Percentiles rank a stretch among this genome's conserved stretches.
Conservation (phyloP, 2,329 filamentous ascomycete species). For the Aspergillus sp. region DNA sequence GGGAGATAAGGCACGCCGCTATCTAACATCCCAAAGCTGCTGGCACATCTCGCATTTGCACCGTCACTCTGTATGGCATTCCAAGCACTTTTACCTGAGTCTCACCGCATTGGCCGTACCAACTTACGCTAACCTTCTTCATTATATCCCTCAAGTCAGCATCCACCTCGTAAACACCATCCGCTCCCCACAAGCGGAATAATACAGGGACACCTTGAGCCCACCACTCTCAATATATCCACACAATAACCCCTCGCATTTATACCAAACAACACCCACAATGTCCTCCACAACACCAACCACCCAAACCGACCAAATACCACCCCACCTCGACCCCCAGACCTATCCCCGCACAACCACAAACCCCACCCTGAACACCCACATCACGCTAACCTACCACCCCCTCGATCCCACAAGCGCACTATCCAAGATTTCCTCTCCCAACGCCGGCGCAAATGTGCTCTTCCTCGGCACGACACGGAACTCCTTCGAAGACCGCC, state of each 20-base stretch:
- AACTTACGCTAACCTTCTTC: too few relatives aligned
- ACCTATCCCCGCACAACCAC: conserved; percentile 43
- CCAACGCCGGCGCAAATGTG: conserved; percentile 47
- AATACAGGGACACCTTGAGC: neutral
- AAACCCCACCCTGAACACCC: conserved; percentile 37
- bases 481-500: conserved; percentile 43
- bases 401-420: conserved; percentile 39
- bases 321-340: conserved; percentile 39
- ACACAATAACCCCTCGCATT: neutral
- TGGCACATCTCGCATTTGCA: neutral
- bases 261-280: neutral
- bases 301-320: conserved; percentile 13
- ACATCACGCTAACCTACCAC: conserved; percentile 46
- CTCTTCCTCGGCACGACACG: conserved; percentile 51
- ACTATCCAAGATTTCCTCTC: conserved; percentile 42
- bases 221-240: neutral
- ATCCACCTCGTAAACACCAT: too few relatives aligned
- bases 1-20: neutral
- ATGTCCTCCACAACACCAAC: neutral
- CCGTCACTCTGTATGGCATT: neutral
- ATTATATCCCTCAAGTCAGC: too few relatives aligned
- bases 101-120: neutral
- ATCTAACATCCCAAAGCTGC: neutral
- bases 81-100: neutral
- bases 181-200: too few relatives aligned